phyloP scores from a whole-genome alignment of 2,329 filamentous ascomycete species.

The Geoglossum cookeanum region DNA sequence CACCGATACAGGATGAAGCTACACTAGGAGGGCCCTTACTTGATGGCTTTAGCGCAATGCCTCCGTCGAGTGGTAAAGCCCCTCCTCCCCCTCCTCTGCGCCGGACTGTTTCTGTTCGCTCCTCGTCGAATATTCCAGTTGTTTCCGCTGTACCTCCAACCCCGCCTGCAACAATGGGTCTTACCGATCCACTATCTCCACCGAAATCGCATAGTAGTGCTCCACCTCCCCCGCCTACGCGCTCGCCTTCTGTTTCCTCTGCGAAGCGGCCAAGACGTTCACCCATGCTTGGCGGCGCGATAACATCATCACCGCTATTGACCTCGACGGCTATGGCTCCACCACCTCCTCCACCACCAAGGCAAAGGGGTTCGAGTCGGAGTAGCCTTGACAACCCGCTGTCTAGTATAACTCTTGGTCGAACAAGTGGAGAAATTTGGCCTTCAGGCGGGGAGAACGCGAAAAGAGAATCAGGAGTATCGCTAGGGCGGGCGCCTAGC shows the following conservation, averaged over 20 bases:
- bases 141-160: not conserved
- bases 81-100: slow-evolving; percentile 3
- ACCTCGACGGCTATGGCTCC: slow-evolving; percentile 6
- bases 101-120: not conserved
- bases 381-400: slow-evolving; percentile 15
- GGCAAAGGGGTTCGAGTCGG: slow-evolving; percentile 23
- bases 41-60: not conserved
- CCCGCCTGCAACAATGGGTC: not conserved
- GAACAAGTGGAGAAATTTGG: slow-evolving; percentile 5
- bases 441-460: slow-evolving; percentile 12
- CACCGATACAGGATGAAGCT: slow-evolving; percentile 15
- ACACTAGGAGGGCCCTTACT: not conserved
- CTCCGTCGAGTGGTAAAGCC: not conserved
- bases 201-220: not conserved
- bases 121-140: not conserved
- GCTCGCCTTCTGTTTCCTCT: not conserved
- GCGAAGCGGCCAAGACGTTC: not conserved
- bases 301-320: not conserved
- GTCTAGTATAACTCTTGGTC: not conserved
- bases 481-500: not conserved
- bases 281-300: not conserved
- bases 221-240: slow-evolving; percentile 1
- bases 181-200: not conserved
- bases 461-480: slow-evolving; percentile 2
- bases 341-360: slow-evolving; percentile 20